Evolutionary conservation across 371 early-diverging fungal genomes (phyloP).

Genomic region (Saksenaea vasiformis): DNA sequence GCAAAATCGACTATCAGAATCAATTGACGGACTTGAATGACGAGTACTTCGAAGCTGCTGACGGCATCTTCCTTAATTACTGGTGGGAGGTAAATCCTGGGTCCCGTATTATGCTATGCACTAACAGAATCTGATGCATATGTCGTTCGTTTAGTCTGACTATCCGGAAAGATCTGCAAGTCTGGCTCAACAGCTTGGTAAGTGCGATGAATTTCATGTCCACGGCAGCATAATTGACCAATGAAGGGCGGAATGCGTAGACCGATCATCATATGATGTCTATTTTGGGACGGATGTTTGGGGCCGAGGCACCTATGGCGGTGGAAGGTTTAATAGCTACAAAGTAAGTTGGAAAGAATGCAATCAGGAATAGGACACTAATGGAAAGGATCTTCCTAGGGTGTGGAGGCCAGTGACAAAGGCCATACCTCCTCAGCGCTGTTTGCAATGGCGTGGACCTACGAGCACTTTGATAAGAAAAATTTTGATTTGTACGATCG

Average conservation of each 20-base stretch:
- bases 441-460: conserved; percentile 67
- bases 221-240: not conserved
- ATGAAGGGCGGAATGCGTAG: not conserved
- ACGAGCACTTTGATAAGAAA: conserved; percentile 46
- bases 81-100: conserved; percentile 57
- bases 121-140: not conserved
- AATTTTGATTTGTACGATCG: conserved; percentile 52
- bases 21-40: conserved; percentile 48
- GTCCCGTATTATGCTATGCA: not conserved
- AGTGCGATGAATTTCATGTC: not conserved
- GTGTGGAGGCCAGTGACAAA: conserved; percentile 41
- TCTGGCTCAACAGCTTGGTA: conserved; percentile 32
- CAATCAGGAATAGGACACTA: not conserved
- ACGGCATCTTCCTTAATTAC: conserved; percentile 68
- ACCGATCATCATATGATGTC: conserved; percentile 34
- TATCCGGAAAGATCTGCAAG: conserved; percentile 34
- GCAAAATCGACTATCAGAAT: conserved; percentile 61
- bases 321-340: conserved; percentile 57
- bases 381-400: conserved; percentile 16
- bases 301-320: conserved; percentile 67
- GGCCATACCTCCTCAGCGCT: conserved; percentile 54
- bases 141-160: conserved; percentile 1
- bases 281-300: conserved; percentile 70
- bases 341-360: conserved; percentile 13
- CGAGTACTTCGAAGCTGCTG: conserved; percentile 51